Conservation (phyloP, 768 basidiomycete species). For the Leccinum rimulosum region DNA sequence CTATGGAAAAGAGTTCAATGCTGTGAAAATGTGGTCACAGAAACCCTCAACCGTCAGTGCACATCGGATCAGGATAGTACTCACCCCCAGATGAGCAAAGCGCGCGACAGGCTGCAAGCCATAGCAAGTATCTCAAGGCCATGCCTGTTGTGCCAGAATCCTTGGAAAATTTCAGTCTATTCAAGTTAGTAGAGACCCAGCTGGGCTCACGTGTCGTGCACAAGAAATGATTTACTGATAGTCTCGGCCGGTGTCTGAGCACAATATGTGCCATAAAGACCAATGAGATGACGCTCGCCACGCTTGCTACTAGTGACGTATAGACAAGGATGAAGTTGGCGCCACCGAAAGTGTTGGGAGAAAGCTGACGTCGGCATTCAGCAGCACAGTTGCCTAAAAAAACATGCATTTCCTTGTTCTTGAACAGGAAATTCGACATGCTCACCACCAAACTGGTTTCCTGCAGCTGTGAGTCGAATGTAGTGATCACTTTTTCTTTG, state of each 20-base stretch:
- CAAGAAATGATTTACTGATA: slow-evolving; percentile 27
- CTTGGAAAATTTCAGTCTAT: slow-evolving; percentile 15
- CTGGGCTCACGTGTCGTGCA: background rate
- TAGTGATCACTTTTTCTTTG: slow-evolving; percentile 35
- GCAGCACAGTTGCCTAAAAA: slow-evolving; percentile 53
- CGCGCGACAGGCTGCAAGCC: slow-evolving; percentile 53
- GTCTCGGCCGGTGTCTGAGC: slow-evolving; percentile 31
- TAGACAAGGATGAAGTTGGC: slow-evolving; percentile 34
- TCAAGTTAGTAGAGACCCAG: background rate
- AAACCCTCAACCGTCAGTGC: background rate
- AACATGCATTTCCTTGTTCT: background rate
- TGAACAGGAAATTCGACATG: background rate
- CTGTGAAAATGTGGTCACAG: slow-evolving; percentile 9
- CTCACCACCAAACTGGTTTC: slow-evolving; percentile 53
- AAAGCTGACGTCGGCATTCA: slow-evolving; percentile 59
- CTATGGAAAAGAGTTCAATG: slow-evolving; percentile 27
- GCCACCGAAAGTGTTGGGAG: slow-evolving; percentile 45
- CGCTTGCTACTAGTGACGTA: slow-evolving; percentile 40
- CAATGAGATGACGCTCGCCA: slow-evolving; percentile 43
- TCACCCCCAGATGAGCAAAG: slow-evolving; percentile 60
- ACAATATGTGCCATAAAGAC: slow-evolving; percentile 41
- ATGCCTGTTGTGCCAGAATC: slow-evolving; percentile 23
- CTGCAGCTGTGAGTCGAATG: slow-evolving; percentile 48
- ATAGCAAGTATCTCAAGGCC: slow-evolving; percentile 52
- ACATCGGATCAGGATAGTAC: slow-evolving; percentile 21